phyloP scores from a whole-genome alignment of 2,329 filamentous ascomycete species.

The Cryphonectria nitschkei region DNA sequence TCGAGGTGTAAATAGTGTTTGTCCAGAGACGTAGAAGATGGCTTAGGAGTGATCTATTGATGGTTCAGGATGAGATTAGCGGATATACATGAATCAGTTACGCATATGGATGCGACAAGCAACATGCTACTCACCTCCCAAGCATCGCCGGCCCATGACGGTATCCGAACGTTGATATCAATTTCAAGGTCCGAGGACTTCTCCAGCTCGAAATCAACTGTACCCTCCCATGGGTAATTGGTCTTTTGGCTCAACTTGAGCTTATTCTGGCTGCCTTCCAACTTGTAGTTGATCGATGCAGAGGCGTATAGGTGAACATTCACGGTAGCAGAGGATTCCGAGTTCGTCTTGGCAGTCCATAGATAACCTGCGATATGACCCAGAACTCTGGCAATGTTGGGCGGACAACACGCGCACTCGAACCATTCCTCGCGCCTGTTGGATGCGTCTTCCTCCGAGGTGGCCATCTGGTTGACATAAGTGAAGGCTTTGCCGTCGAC shows the following conservation, averaged over 20 bases:
- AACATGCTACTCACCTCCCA: conserved; percentile 27
- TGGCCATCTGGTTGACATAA: conserved; percentile 64
- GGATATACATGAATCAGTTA: background rate
- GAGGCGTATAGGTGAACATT: conserved; percentile 59
- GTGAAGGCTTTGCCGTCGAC: conserved; percentile 60
- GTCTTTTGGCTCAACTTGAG: conserved; percentile 52
- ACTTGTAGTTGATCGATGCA: conserved; percentile 46
- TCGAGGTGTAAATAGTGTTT: conserved; percentile 55
- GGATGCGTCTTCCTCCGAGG: conserved; percentile 50
- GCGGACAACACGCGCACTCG: conserved; percentile 62
- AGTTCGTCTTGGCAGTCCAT: conserved; percentile 47
- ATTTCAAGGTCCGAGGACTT: conserved; percentile 38
- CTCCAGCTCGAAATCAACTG: conserved; percentile 49
- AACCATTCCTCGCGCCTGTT: conserved; percentile 61
- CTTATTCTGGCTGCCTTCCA: conserved; percentile 35
- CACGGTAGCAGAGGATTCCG: conserved; percentile 34
- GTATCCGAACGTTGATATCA: conserved; percentile 56
- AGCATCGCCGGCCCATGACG: conserved; percentile 51
- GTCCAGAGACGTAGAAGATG: background rate
- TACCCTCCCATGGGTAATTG: conserved; percentile 61
- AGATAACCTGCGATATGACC: conserved; percentile 60
- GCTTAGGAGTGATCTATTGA: conserved; percentile 15
- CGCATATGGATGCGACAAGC: no score
- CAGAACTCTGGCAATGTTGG: conserved; percentile 59
- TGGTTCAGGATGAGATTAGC: background rate